A percentile compares a stretch with the other conserved stretches of the same genome.
phyloP scores from a whole-genome alignment of 148 eudicot genomes.

The Dysphania ambrosioides region DNA sequence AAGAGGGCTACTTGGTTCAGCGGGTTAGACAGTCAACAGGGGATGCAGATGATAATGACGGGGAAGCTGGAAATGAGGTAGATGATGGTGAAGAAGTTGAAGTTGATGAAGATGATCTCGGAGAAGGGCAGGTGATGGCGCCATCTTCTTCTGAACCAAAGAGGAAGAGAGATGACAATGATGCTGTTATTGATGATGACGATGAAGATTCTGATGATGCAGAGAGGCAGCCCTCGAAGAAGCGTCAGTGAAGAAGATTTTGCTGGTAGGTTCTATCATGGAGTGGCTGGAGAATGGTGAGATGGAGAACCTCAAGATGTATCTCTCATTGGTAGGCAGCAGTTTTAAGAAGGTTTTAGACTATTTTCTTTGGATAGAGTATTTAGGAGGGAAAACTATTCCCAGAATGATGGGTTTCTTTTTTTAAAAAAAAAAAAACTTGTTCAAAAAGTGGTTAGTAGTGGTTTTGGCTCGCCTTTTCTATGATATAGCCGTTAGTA shows the following conservation, averaged over 20 bases:
- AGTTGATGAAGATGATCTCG: slow-evolving; percentile 48
- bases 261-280: no score
- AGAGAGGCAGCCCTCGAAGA: no score
- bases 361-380: slow-evolving; percentile 17
- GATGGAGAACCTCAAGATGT: background rate
- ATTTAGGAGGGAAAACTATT: slow-evolving; percentile 34
- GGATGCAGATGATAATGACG: slow-evolving; percentile 46
- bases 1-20: slow-evolving; percentile 68
- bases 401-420: slow-evolving; percentile 21
- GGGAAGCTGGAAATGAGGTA: slow-evolving; percentile 43
- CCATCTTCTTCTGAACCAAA: slow-evolving; percentile 40
- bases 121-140: slow-evolving; percentile 47
- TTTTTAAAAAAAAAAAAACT: slow-evolving; percentile 2
- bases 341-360: slow-evolving; percentile 12
- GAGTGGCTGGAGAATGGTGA: background rate
- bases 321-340: slow-evolving; percentile 23
- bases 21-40: slow-evolving; percentile 51
- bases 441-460: slow-evolving; percentile 44
- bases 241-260: no score
- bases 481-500: slow-evolving; percentile 39
- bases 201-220: background rate
- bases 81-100: slow-evolving; percentile 55
- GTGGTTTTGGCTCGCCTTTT: slow-evolving; percentile 32
- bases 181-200: slow-evolving; percentile 25
- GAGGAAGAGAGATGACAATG: slow-evolving; percentile 45